Conservation (phyloP, 306 rosid species). For the Castanea crenata region DNA sequence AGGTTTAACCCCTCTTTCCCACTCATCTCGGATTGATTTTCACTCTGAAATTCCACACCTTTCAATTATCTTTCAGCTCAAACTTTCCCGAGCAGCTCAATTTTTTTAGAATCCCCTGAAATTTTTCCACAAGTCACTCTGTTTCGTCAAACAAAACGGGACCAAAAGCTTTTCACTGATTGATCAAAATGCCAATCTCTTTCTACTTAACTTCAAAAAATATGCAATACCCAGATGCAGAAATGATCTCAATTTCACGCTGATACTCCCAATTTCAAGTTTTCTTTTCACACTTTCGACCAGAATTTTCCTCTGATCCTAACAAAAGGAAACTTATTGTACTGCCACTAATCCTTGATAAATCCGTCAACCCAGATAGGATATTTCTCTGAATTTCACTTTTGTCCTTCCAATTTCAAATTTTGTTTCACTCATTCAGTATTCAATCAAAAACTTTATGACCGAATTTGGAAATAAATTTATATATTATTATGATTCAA, state of each 20-base stretch:
- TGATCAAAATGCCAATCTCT: not conserved
- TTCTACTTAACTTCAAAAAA: not conserved
- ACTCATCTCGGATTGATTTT: slow-evolving; percentile 36
- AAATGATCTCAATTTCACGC: not conserved
- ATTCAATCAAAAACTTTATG: not conserved
- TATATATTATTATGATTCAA: not conserved
- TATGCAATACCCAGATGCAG: not conserved
- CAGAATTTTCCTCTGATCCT: not conserved
- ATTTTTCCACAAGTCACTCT: not conserved
- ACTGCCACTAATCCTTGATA: not conserved
- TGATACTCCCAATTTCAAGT: not conserved
- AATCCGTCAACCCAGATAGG: not conserved
- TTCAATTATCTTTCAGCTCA: not conserved
- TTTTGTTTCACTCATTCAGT: not conserved
- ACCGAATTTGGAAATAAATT: not conserved
- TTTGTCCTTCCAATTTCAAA: not conserved
- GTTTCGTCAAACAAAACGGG: too few relatives aligned
- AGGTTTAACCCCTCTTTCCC: slow-evolving; percentile 52
- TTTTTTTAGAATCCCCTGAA: not conserved
- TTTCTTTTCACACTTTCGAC: not conserved
- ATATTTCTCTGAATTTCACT: not conserved
- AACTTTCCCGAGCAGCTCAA: not conserved
- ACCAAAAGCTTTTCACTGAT: too few relatives aligned
- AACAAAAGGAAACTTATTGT: not conserved
- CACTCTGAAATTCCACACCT: not conserved